These are phyloP conservation scores for Entomortierella lignicola DNA, from an alignment of 192 early-diverging fungal genomes.

Conservation along the genomic window DNA sequence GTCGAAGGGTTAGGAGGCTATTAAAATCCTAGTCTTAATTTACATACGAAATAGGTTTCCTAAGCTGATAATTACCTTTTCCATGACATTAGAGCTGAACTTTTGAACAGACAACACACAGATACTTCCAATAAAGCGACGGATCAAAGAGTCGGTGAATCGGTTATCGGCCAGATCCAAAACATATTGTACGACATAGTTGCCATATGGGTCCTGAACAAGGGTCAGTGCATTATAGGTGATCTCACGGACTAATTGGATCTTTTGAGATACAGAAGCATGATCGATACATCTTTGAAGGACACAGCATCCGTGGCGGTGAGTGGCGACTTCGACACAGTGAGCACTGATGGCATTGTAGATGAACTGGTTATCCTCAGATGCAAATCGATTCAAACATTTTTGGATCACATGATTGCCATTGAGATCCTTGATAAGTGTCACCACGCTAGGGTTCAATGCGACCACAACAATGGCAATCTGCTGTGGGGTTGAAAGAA, in stretches of 20 bases:
- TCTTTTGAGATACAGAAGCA: conserved; percentile 75
- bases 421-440: conserved; percentile 91
- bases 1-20: not conserved
- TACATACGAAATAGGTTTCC: too few relatives aligned
- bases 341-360: conserved; percentile 82
- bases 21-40: too few relatives aligned
- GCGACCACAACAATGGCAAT: conserved; percentile 75
- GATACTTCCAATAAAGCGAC: conserved; percentile 80
- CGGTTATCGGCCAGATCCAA: conserved; percentile 78
- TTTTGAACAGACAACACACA: conserved; percentile 87
- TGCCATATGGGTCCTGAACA: conserved; percentile 92
- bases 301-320: conserved; percentile 92
- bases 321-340: conserved; percentile 89
- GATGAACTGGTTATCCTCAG: conserved; percentile 89
- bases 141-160: conserved; percentile 78
- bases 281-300: conserved; percentile 92
- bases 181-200: conserved; percentile 95
- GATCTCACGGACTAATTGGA: conserved; percentile 81
- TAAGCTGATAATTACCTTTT: too few relatives aligned
- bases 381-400: conserved; percentile 79
- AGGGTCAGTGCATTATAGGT: conserved; percentile 77
- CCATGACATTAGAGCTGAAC: conserved; percentile 93
- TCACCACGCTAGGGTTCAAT: conserved; percentile 75
- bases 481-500: conserved; percentile 73
- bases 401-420: conserved; percentile 96